Base-by-base conservation (phyloP, 2,329 filamentous ascomycete species). In the Pyrenochaeta sp. region DNA sequence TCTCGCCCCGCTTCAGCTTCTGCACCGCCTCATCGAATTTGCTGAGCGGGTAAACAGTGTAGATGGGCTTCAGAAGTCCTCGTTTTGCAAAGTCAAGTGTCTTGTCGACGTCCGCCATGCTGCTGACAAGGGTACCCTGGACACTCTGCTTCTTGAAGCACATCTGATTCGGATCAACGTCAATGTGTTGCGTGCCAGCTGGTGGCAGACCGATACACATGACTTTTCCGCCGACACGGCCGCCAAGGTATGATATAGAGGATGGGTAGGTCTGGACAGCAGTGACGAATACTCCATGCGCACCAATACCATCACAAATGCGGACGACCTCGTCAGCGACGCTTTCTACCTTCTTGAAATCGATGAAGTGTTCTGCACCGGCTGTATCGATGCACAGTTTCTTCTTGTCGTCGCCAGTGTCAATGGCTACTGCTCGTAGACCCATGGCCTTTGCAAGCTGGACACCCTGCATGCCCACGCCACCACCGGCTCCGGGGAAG, bases 401-500 rank as follows among this genome's bases (percentile, higher is more conserved):
- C 57, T 64, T 64, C 64, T 78, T 78, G 13, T 73, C 75, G 0
- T 62, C 70, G 9, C 76, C 76, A 0, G 72, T 75, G 40, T 78
- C 76, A 12, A 78, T 69, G 27, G 73, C 76, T n/a, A 78, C 64
- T 0, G 74, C 53, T 3, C 76, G 62, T 5, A 78, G 56, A 12
- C 76, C 76, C 77, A 79, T 78, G 6, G 75, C 76, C 61, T 75
- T 77, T 13, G 77, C 77, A 5, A 79, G 64, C 59, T 79, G 85
- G 1, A 88, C 81, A 8, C 85, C 85, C 64, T 86, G 85, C 56
- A 86, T 83, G 3, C 85, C 85, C 3, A 87, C 85, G 37, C 83
- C 83, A 8, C 85, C 81, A 19, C 80, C 85, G 0, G 82, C 83
- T 15, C 84, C 84, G 3, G 83, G 82, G 61, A 86, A 85, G 15